A percentile compares a stretch with the other conserved stretches of the same genome.
These are phyloP conservation scores for Nakazawaea ernobii DNA, from an alignment of 805 yeast species.

Conservation along the genomic window DNA sequence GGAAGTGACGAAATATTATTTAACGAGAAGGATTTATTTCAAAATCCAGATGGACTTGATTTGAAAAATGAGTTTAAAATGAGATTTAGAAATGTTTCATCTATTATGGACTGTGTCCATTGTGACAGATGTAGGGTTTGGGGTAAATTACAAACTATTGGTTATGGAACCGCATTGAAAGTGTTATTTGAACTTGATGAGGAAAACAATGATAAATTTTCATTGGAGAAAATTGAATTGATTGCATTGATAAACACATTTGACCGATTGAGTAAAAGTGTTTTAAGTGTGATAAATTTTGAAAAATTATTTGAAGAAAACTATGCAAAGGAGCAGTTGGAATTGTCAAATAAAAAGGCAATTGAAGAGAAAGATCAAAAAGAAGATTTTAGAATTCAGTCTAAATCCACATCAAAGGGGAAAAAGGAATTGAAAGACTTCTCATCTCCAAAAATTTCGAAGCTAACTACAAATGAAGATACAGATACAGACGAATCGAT, in stretches of 20 bases:
- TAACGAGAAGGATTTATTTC: conserved; percentile 41
- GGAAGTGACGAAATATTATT: conserved; percentile 25
- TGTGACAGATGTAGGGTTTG: conserved; percentile 97
- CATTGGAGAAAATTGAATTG: conserved; percentile 66
- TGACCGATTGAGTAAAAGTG: conserved; percentile 83
- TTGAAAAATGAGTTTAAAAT: conserved; percentile 82
- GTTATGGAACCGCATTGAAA: conserved; percentile 95
- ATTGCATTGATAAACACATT: conserved; percentile 90
- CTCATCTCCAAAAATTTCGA: not conserved
- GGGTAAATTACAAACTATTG: conserved; percentile 97
- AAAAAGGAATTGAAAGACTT: conserved; percentile 1
- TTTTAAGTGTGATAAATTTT: conserved; percentile 70
- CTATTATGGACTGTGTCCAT: conserved; percentile 97
- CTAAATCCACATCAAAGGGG: not conserved
- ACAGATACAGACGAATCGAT: conserved; percentile 10
- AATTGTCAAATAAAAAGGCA: conserved; percentile 22
- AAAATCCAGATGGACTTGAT: conserved; percentile 38
- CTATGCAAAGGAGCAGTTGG: conserved; percentile 57
- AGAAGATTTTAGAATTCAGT: not conserved
- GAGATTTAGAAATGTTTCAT: conserved; percentile 84
- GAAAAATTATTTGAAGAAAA: conserved; percentile 45
- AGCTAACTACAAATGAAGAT: not conserved
- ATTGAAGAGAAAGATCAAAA: conserved; percentile 12
- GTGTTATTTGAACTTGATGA: conserved; percentile 73
- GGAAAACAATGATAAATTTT: conserved; percentile 39